phyloP scores from a whole-genome alignment of 768 basidiomycete genomes.

The Serendipita sp. region DNA sequence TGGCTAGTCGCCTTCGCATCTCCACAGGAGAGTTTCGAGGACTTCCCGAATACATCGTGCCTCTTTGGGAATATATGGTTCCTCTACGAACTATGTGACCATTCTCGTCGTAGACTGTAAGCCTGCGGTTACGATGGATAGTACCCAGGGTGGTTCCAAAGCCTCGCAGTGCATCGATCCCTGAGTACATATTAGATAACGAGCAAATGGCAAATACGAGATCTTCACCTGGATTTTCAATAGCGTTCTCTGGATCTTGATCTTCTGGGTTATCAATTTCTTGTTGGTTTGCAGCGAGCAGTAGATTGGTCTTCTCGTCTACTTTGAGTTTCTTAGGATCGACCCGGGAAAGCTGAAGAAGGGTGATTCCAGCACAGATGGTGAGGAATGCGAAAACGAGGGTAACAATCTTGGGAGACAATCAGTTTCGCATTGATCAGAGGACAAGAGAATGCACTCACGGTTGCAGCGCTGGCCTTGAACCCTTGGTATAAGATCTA shows the following conservation, averaged over 20 bases:
- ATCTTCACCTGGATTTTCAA: slow-evolving; percentile 70
- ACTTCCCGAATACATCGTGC: background rate
- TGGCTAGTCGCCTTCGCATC: background rate
- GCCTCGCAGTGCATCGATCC: slow-evolving; percentile 78
- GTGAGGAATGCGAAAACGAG: slow-evolving; percentile 84
- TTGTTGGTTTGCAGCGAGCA: slow-evolving; percentile 54
- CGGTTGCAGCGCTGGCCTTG: slow-evolving; percentile 16
- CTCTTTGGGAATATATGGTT: background rate
- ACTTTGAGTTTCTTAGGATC: slow-evolving; percentile 70
- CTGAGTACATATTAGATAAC: background rate
- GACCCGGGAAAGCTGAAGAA: slow-evolving; percentile 90
- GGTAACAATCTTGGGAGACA: slow-evolving; percentile 46
- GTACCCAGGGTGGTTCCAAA: slow-evolving; percentile 76
- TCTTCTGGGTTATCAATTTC: slow-evolving; percentile 50
- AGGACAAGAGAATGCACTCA: background rate
- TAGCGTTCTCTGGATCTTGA: slow-evolving; percentile 39
- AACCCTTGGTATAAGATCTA: slow-evolving; percentile 28
- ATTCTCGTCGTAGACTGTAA: slow-evolving; percentile 3
- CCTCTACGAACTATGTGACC: background rate
- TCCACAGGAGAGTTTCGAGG: background rate
- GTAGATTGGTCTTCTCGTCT: slow-evolving; percentile 77
- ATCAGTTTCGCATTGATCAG: background rate
- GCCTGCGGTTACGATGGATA: slow-evolving; percentile 36
- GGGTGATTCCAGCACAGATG: slow-evolving; percentile 82
- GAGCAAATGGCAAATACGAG: background rate